Evolutionary conservation across 106 monocot genomes (phyloP).

Genomic region (Cymbidium sinense): DNA sequence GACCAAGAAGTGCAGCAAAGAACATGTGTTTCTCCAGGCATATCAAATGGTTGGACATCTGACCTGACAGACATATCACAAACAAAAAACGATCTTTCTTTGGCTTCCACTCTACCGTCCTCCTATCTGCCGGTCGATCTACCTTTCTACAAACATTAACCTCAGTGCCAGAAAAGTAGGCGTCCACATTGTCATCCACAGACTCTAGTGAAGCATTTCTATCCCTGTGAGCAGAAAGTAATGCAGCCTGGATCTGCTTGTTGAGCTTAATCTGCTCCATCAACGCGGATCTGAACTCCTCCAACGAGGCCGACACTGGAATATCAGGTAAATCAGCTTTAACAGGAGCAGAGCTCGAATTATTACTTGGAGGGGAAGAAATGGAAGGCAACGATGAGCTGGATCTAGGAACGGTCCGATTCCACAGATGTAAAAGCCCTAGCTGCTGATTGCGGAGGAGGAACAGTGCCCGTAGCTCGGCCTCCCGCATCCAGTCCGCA

Average conservation of each 20-base stretch:
- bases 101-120: constrained; percentile 85
- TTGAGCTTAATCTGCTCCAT: constrained; percentile 73
- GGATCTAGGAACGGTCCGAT: constrained; percentile 17
- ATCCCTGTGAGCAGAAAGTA: constrained; percentile 55
- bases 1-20: constrained; percentile 71
- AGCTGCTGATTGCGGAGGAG: constrained; percentile 65
- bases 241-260: constrained; percentile 52
- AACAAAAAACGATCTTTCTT: constrained; percentile 69
- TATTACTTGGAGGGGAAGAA: constrained; percentile 4
- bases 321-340: background rate
- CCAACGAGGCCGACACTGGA: constrained; percentile 1
- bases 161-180: constrained; percentile 18
- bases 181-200: constrained; percentile 17
- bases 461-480: constrained; percentile 62
- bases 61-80: constrained; percentile 83
- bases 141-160: constrained; percentile 42
- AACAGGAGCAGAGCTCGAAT: constrained; percentile 8
- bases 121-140: constrained; percentile 19
- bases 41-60: constrained; percentile 97
- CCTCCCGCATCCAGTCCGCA: constrained; percentile 51
- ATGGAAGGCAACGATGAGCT: constrained; percentile 1
- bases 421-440: constrained; percentile 49
- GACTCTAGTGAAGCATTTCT: constrained; percentile 19
- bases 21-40: constrained; percentile 99
- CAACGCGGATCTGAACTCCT: constrained; percentile 50